Conservation (phyloP, 345 rosid genomes). For the Heritiera littoralis region DNA sequence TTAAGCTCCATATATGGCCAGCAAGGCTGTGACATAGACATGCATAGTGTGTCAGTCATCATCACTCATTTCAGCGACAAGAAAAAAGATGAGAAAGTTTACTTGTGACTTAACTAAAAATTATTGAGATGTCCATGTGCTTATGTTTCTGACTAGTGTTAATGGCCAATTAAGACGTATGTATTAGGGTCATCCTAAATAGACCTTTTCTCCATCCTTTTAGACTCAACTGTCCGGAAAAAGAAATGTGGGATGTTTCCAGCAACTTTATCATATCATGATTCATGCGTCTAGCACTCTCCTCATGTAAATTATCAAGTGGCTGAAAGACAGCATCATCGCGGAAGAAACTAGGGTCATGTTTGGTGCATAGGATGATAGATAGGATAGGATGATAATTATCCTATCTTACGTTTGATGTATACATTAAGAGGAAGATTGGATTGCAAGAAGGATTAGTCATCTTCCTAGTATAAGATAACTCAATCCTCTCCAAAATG, state of each 20-base stretch:
- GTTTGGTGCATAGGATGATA: too few relatives aligned
- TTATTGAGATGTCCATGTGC: conserved; percentile 43
- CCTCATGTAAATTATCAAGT: not conserved
- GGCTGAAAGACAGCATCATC: not conserved
- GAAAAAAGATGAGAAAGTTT: conserved; percentile 28
- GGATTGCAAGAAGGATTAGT: too few relatives aligned
- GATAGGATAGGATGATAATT: too few relatives aligned
- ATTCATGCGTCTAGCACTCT: not conserved
- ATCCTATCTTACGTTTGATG: too few relatives aligned
- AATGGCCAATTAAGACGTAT: conserved; percentile 34
- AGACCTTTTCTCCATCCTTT: conserved; percentile 2
- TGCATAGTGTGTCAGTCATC: conserved; percentile 25
- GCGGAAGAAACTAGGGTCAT: too few relatives aligned
- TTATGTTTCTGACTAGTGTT: conserved; percentile 36
- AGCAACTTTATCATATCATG: not conserved
- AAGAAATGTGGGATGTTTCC: conserved; percentile 29
- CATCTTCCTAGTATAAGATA: too few relatives aligned
- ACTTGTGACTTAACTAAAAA: conserved; percentile 37
- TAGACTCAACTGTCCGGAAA: conserved; percentile 8
- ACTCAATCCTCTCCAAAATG: too few relatives aligned
- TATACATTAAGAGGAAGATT: too few relatives aligned
- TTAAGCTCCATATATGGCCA: conserved; percentile 25
- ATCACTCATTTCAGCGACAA: conserved; percentile 35
- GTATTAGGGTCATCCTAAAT: conserved; percentile 23
- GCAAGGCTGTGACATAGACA: conserved; percentile 27